Evolutionary conservation across 2,329 filamentous ascomycete species (phyloP).

Genomic region (Leptographium radiaticola): DNA sequence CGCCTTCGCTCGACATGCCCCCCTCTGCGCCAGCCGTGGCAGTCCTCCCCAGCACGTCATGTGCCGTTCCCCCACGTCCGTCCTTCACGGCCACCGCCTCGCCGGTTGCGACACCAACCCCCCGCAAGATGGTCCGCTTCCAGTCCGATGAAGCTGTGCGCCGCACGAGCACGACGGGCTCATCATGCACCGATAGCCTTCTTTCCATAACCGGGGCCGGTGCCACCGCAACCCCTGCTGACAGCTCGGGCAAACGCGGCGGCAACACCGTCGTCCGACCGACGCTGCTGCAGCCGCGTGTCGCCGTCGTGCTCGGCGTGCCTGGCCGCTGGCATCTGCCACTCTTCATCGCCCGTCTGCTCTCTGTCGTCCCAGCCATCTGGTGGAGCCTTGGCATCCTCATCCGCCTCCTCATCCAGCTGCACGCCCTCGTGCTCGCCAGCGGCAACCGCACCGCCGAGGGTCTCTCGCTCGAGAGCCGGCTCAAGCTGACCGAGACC

Average conservation of each 20-base stretch:
- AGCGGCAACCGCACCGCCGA: slow-evolving; percentile 2
- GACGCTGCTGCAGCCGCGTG: slow-evolving; percentile 56
- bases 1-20: not conserved
- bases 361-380: slow-evolving; percentile 56
- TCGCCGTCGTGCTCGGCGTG: slow-evolving; percentile 66
- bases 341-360: slow-evolving; percentile 57
- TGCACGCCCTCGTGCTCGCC: slow-evolving; percentile 26
- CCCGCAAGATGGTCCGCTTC: slow-evolving; percentile 12
- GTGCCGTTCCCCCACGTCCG: not conserved
- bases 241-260: not conserved
- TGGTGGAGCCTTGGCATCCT: slow-evolving; percentile 60
- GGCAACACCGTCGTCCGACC: slow-evolving; percentile 13
- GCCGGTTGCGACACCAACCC: not conserved
- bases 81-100: too few relatives aligned
- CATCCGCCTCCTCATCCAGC: slow-evolving; percentile 53
- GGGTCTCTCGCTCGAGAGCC: slow-evolving; percentile 23
- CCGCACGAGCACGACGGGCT: slow-evolving; percentile 1
- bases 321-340: slow-evolving; percentile 60
- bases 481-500: slow-evolving; percentile 52
- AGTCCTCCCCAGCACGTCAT: not conserved
- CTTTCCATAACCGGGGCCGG: not conserved
- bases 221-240: not conserved
- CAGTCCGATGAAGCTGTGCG: slow-evolving; percentile 1
- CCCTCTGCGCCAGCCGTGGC: not conserved
- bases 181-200: not conserved